Evolutionary conservation across 495 filamentous ascomycete genomes (phyloP).

Genomic region (Xylaria palmicola): DNA sequence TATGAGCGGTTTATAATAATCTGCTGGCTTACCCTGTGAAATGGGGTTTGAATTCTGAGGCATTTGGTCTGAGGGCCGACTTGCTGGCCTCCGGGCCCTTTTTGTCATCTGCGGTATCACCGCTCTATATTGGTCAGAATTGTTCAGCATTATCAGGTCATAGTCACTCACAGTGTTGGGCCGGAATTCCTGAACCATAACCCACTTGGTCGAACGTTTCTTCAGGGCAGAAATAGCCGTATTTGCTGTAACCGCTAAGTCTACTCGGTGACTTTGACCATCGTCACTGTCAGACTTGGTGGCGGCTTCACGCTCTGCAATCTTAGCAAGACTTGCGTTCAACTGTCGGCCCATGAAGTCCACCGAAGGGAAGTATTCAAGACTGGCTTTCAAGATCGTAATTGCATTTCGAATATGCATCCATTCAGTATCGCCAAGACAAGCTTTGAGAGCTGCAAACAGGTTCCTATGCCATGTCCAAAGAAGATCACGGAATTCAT

Average conservation of each 20-base stretch:
- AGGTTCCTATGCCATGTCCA: constrained; percentile 88
- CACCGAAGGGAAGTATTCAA: constrained; percentile 78
- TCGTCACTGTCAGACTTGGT: constrained; percentile 59
- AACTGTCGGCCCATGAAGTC: constrained; percentile 82
- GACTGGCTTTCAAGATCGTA: constrained; percentile 77
- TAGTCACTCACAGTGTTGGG: constrained; percentile 48
- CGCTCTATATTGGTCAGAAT: constrained; percentile 35
- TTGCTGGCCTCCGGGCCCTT: constrained; percentile 26
- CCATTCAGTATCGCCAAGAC: constrained; percentile 80
- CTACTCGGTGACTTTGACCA: constrained; percentile 67
- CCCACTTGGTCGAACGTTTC: constrained; percentile 74
- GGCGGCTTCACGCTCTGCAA: constrained; percentile 67
- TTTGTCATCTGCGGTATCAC: constrained; percentile 36
- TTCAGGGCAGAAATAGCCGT: constrained; percentile 81
- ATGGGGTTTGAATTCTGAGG: constrained; percentile 46
- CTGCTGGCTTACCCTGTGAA: constrained; percentile 26
- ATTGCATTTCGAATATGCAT: constrained; percentile 98
- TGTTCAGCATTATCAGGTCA: constrained; percentile 21
- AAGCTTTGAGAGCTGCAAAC: constrained; percentile 70
- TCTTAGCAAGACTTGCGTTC: constrained; percentile 64
- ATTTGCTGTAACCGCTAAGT: constrained; percentile 86
- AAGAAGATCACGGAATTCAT: constrained; percentile 79
- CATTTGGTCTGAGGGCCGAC: constrained; percentile 38
- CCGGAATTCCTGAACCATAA: constrained; percentile 78
- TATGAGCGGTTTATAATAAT: background rate